A percentile compares a stretch with the other conserved stretches of the same genome.
These are phyloP conservation scores for Striga hermonthica DNA, from an alignment of 305 asterid species.

Conservation along the genomic window DNA sequence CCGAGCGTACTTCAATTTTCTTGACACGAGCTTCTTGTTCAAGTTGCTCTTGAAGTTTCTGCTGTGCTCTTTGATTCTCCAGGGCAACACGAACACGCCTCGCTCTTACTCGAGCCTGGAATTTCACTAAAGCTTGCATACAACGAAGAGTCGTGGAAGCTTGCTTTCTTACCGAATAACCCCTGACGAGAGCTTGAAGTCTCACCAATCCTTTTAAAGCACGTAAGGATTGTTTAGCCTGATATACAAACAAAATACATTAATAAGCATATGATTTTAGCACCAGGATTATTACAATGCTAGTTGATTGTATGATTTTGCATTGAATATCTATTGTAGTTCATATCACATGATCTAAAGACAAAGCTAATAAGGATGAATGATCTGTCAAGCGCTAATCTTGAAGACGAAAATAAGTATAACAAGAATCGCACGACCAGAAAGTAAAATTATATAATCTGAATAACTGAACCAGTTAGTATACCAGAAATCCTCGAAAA, in stretches of 20 bases:
- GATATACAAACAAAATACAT: slow-evolving; percentile 21
- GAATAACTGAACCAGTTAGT: slow-evolving; percentile 9
- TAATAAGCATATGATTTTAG: background rate
- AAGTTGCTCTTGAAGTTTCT: slow-evolving; percentile 37
- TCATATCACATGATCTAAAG: no score
- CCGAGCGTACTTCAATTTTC: slow-evolving; percentile 41
- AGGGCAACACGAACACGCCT: slow-evolving; percentile 41
- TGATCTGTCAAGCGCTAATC: no score
- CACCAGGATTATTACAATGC: background rate
- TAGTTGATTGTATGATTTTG: slow-evolving; percentile 13
- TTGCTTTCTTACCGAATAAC: slow-evolving; percentile 55
- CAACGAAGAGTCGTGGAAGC: slow-evolving; percentile 55
- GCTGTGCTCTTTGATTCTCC: slow-evolving; percentile 40
- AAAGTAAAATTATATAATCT: slow-evolving; percentile 6
- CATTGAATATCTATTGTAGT: no score
- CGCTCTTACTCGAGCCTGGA: slow-evolving; percentile 55
- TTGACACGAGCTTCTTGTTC: slow-evolving; percentile 39
- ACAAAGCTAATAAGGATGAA: no score
- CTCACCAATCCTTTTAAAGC: slow-evolving; percentile 51
- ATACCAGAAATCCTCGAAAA: slow-evolving; percentile 51
- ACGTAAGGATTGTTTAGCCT: slow-evolving; percentile 53
- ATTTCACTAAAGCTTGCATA: slow-evolving; percentile 58
- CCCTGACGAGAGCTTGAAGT: slow-evolving; percentile 53
- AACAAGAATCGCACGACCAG: slow-evolving; percentile 4
- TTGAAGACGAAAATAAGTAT: no score